Evolutionary conservation across 805 yeast species (phyloP).

Genomic region (Starmerella gropengiesseri): DNA sequence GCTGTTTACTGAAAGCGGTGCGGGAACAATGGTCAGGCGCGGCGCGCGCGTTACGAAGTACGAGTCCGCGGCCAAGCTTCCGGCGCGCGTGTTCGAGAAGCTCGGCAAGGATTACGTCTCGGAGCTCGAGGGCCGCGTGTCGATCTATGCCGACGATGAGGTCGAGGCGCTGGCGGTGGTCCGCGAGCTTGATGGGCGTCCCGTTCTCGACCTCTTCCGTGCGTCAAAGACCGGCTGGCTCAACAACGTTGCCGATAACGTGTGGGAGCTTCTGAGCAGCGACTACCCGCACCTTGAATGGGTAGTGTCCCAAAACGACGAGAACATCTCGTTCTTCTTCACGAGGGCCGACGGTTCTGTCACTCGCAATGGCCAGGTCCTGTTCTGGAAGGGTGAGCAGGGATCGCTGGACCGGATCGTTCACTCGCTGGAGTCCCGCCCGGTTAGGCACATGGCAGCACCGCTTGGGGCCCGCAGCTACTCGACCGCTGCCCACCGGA

Average conservation of each 20-base stretch:
- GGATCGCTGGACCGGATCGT: constrained; percentile 43
- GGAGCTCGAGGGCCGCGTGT: constrained; percentile 63
- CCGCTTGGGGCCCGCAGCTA: constrained; percentile 4
- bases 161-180: constrained; percentile 88
- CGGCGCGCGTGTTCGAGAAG: constrained; percentile 62
- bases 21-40: constrained; percentile 95
- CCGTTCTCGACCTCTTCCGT: constrained; percentile 72
- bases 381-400: constrained; percentile 88
- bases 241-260: constrained; percentile 91
- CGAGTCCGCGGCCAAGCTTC: constrained; percentile 40
- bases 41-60: constrained; percentile 74
- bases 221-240: constrained; percentile 92
- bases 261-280: constrained; percentile 68
- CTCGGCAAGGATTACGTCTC: constrained; percentile 73
- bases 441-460: not conserved
- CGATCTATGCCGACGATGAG: constrained; percentile 69
- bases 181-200: constrained; percentile 40
- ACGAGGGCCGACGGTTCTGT: constrained; percentile 89
- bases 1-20: constrained; percentile 96
- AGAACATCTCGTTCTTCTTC: constrained; percentile 85
- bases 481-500: constrained; percentile 6
- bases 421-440: not conserved
- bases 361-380: constrained; percentile 73
- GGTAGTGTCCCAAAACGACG: constrained; percentile 83
- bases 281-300: constrained; percentile 71